Evolutionary conservation across 345 rosid genomes (phyloP).

Genomic region (Aegle marmelos): DNA sequence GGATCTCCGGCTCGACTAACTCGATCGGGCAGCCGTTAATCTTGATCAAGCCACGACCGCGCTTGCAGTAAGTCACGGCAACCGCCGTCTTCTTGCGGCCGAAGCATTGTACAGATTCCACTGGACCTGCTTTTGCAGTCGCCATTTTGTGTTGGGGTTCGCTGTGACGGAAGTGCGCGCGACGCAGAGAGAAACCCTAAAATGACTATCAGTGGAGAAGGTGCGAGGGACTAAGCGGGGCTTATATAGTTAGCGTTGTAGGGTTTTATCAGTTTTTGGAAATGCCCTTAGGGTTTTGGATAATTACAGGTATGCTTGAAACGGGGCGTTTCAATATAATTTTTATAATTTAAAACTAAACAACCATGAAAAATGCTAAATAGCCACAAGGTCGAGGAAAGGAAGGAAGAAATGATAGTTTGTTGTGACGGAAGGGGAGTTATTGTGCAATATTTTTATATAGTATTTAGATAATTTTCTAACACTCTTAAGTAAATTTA

Average conservation of each 20-base stretch:
- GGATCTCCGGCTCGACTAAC: slow-evolving; percentile 75
- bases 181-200: slow-evolving; percentile 20
- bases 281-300: neutral
- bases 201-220: neutral
- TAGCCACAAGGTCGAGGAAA: too few species aligned
- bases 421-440: too few species aligned
- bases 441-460: too few species aligned
- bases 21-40: slow-evolving; percentile 83
- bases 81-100: slow-evolving; percentile 87
- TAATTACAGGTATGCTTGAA: neutral
- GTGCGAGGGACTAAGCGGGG: neutral
- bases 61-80: slow-evolving; percentile 80
- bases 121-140: slow-evolving; percentile 17
- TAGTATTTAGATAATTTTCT: too few species aligned
- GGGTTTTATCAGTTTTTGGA: slow-evolving; percentile 1
- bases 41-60: slow-evolving; percentile 69
- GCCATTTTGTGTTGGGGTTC: neutral
- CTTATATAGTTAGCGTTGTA: neutral
- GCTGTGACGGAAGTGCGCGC: neutral
- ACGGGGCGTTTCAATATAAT: neutral
- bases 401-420: too few species aligned
- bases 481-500: too few species aligned
- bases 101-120: slow-evolving; percentile 68
- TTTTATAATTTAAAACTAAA: neutral
- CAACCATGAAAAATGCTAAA: too few species aligned